Percentiles rank a stretch among this genome's conserved stretches.
Evolutionary conservation across 306 rosid species (phyloP).

Genomic region (Fragaria vesca): DNA sequence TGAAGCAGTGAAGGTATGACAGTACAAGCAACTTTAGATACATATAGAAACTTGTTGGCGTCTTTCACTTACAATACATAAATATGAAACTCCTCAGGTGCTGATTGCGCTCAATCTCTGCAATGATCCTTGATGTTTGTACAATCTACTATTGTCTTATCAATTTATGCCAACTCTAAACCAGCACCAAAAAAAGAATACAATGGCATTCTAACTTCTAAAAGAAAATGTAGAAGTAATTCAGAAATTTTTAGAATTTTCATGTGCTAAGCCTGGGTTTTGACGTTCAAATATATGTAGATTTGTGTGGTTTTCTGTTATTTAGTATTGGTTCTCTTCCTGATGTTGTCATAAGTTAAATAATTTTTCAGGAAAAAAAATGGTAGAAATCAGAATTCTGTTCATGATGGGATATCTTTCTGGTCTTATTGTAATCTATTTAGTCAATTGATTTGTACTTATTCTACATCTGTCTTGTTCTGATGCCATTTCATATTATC

Average conservation of each 20-base stretch:
- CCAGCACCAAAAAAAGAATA: neutral
- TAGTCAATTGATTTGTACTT: neutral
- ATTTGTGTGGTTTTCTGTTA: neutral
- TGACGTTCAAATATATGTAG: neutral
- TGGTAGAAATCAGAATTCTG: neutral
- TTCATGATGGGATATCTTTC: neutral
- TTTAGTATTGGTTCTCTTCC: neutral
- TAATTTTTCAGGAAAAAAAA: too few relatives aligned
- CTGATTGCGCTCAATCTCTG: neutral
- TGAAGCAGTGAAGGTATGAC: conserved; percentile 76
- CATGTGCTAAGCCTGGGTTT: neutral
- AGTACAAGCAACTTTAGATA: neutral
- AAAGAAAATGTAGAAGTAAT: neutral
- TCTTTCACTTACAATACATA: neutral
- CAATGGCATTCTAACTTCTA: neutral
- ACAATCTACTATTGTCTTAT: neutral
- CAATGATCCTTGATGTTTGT: neutral
- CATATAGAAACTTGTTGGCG: neutral
- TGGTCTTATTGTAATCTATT: neutral
- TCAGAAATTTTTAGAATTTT: neutral
- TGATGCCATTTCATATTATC: conserved; percentile 29
- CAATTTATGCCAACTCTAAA: neutral
- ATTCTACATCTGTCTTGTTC: neutral
- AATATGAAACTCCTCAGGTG: neutral
- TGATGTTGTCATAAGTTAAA: neutral